Evolutionary conservation across 768 basidiomycete genomes (phyloP).

Genomic region (Cystobasidiopsis lactophilus): DNA sequence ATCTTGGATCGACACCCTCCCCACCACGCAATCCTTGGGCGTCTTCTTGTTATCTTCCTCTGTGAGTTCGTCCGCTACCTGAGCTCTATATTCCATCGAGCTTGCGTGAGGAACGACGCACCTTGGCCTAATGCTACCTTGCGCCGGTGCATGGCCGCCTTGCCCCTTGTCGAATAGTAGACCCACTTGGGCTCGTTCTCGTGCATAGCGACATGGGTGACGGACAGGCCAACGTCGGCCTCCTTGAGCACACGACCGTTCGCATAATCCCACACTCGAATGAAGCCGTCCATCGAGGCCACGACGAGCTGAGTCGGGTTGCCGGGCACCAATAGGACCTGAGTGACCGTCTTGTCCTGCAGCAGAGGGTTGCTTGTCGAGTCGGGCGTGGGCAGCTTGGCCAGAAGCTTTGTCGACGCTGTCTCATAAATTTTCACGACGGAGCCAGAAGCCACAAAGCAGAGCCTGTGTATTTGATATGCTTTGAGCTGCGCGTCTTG

Average conservation of each 20-base stretch:
- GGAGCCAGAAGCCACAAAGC: slow-evolving; percentile 63
- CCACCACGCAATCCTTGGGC: background rate
- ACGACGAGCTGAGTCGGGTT: slow-evolving; percentile 81
- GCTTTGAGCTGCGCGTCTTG: slow-evolving; percentile 13
- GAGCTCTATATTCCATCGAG: no score
- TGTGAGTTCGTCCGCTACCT: no score
- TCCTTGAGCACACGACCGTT: slow-evolving; percentile 59
- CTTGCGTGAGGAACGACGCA: no score
- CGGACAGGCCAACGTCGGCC: slow-evolving; percentile 44
- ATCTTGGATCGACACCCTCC: background rate
- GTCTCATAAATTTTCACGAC: slow-evolving; percentile 70
- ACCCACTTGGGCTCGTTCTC: slow-evolving; percentile 43
- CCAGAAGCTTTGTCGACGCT: slow-evolving; percentile 51
- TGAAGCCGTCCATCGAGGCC: slow-evolving; percentile 54
- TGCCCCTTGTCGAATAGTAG: no score
- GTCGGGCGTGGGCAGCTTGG: slow-evolving; percentile 46
- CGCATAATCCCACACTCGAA: slow-evolving; percentile 83
- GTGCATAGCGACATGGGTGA: slow-evolving; percentile 50
- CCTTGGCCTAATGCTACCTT: no score
- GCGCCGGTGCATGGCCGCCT: no score
- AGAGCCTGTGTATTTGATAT: slow-evolving; percentile 36
- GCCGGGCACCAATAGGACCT: slow-evolving; percentile 52
- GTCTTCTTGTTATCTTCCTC: background rate
- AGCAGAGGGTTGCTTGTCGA: slow-evolving; percentile 7
- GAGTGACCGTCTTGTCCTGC: slow-evolving; percentile 23